Evolutionary conservation across 108 stramenopile species (phyloP).

Genomic region (Stephanodiscus triporus): DNA sequence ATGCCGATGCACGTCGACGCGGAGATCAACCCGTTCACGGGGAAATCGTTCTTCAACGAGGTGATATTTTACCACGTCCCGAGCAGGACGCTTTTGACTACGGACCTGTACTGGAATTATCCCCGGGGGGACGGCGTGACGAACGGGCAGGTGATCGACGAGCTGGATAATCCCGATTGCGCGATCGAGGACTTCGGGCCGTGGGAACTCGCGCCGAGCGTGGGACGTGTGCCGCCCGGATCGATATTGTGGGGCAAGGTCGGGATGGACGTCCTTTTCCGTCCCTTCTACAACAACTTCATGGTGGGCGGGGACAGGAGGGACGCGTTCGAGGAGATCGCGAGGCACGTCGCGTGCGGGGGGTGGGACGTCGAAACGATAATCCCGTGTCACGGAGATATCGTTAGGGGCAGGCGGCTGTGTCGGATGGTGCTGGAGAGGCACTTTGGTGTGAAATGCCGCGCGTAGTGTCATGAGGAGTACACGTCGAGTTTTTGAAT

Average conservation of each 20-base stretch:
- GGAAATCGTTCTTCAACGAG: conserved; percentile 86
- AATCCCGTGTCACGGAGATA: conserved; percentile 86
- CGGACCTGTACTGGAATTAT: conserved; percentile 91
- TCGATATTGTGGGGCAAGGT: conserved; percentile 66
- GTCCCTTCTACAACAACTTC: conserved; percentile 82
- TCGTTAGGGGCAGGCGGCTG: conserved; percentile 66
- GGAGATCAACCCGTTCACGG: conserved; percentile 87
- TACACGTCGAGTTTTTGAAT: too few relatives aligned
- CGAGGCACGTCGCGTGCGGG: conserved; percentile 41
- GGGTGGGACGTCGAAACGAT: conserved; percentile 79
- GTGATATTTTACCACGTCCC: conserved; percentile 75
- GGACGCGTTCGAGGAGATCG: conserved; percentile 45
- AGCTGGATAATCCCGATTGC: too few relatives aligned
- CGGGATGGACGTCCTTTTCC: conserved; percentile 84
- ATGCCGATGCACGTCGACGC: conserved; percentile 71
- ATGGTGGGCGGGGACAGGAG: conserved; percentile 65
- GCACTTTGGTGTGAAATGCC: conserved; percentile 51
- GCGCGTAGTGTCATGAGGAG: too few relatives aligned
- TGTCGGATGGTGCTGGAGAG: conserved; percentile 60
- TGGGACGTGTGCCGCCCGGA: conserved; percentile 69
- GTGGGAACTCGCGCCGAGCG: conserved; percentile 78
- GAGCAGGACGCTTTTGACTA: conserved; percentile 71
- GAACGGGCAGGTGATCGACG: conserved; percentile 50
- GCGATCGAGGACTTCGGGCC: conserved; percentile 53
- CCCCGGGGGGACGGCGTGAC: conserved; percentile 68